Evolutionary conservation across 2,329 filamentous ascomycete species (phyloP).

Genomic region (Parastagonospora nodorum): DNA sequence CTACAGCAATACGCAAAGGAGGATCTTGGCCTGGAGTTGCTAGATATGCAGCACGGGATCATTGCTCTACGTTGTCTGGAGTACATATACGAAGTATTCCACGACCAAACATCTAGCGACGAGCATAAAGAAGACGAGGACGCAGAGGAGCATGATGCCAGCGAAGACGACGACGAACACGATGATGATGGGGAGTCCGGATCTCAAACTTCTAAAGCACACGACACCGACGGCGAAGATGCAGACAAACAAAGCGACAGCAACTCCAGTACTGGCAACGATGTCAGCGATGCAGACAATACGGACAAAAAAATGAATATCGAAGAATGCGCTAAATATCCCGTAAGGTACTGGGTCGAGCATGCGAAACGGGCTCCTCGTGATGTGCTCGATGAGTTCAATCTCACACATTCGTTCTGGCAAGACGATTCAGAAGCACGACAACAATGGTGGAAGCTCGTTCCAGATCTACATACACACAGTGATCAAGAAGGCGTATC

Average conservation of each 20-base stretch:
- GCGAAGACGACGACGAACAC: neutral
- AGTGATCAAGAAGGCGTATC: conserved; percentile 15
- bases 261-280: neutral
- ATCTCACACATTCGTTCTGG: conserved; percentile 22
- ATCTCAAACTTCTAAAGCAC: no score
- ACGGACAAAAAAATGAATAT: neutral
- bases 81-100: conserved; percentile 16
- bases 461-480: conserved; percentile 15
- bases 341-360: conserved; percentile 28
- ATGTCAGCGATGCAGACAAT: neutral
- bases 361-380: conserved; percentile 23
- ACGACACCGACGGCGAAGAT: conserved; percentile 1
- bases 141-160: conserved; percentile 6
- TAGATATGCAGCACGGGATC: conserved; percentile 28
- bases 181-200: neutral
- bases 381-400: conserved; percentile 28
- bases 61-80: conserved; percentile 29
- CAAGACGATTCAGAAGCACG: conserved; percentile 13
- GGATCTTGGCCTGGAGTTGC: conserved; percentile 18
- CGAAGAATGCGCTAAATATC: conserved; percentile 17
- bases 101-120: conserved; percentile 1
- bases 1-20: conserved; percentile 24
- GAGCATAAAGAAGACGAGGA: conserved; percentile 3
- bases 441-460: conserved; percentile 23
- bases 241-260: conserved; percentile 4